Percentiles rank a stretch among this genome's conserved stretches.
phyloP scores from a whole-genome alignment of 192 early-diverging fungal genomes.

The Phlyctochytrium planicorne region DNA sequence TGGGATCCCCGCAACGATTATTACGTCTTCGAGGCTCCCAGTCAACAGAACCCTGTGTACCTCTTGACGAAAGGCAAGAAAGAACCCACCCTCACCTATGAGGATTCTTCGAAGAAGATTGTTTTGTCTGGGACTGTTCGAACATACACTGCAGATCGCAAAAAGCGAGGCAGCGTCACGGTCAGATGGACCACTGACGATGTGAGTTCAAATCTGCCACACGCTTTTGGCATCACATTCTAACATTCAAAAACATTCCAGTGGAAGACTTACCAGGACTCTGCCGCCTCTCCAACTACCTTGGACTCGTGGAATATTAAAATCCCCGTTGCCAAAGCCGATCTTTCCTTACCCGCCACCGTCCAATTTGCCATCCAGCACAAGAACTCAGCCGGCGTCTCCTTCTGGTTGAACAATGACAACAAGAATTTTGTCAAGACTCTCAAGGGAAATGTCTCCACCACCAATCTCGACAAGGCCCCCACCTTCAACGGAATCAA shows the following conservation, averaged over 20 bases:
- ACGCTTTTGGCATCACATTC: too few species aligned
- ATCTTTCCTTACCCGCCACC: neutral
- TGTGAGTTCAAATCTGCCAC: too few species aligned
- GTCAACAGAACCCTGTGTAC: neutral
- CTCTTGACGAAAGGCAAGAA: too few species aligned
- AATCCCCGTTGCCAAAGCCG: neutral
- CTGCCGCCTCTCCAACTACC: neutral
- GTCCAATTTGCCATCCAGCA: neutral
- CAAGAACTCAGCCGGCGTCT: neutral
- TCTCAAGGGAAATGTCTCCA: neutral
- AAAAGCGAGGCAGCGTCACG: neutral
- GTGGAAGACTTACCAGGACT: neutral
- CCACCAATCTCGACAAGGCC: too few species aligned
- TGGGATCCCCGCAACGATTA: neutral
- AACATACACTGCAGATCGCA: neutral
- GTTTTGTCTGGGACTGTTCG: too few species aligned
- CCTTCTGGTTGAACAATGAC: neutral
- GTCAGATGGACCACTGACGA: neutral
- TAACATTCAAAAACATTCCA: too few species aligned
- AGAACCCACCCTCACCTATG: too few species aligned
- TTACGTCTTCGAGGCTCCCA: neutral
- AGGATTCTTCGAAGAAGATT: too few species aligned
- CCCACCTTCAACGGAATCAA: neutral
- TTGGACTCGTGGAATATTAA: neutral
- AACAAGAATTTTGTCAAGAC: neutral